Base-by-base conservation (phyloP, 345 rosid genomes). In the Aquilaria malaccensis region DNA sequence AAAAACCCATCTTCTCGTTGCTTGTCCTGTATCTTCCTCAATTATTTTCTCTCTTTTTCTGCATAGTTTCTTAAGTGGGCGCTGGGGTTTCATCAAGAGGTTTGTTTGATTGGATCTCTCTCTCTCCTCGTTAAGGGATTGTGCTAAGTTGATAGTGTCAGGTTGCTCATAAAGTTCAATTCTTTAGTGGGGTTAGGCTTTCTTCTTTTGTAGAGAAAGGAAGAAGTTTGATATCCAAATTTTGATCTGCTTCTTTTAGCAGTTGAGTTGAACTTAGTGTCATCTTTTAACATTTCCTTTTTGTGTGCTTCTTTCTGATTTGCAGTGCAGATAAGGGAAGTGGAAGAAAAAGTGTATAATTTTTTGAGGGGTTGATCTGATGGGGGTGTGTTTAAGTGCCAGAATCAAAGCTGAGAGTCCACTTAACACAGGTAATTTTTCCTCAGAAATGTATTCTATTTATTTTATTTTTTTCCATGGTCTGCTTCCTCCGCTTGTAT, bases 341-440 rank as follows among this genome's bases (percentile, higher is more conserved):
- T 30, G 64, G 69, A 52, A 52, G 58, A 68, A 58, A 67, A 22
- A 22, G 69, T 60, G 70, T 45, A 50, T 61, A 56, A 63, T 56
- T 61, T 66, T 67, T 29, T 37, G 56, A 37, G 61, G 58, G 11
- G 48, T 63, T 56, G 52, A 45, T 57, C 67, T 67, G 15, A 94
- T 94, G 97, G 96, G 99, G 86, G 61, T 80, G 76, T 94, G 99
- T 78, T 79, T 90, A 48, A 86, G 97, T 69, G 83, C 96, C 67
- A 83, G 75, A 75, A 82, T 94, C 71, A 90, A 90, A 83, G 96
- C 90, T 59, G 95, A 80, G 76, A 84, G 90, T 75, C 86, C 87
- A 66, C 70, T 50, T 59, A 83, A 76, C 67, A 80, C 87, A 79
- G 95, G 96, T 93, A 73, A 7, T 50, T 60, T 58, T 55, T 55